Conservation (phyloP, 1,284 basidiomycete genomes). For the Cystobasidium slooffiae region DNA sequence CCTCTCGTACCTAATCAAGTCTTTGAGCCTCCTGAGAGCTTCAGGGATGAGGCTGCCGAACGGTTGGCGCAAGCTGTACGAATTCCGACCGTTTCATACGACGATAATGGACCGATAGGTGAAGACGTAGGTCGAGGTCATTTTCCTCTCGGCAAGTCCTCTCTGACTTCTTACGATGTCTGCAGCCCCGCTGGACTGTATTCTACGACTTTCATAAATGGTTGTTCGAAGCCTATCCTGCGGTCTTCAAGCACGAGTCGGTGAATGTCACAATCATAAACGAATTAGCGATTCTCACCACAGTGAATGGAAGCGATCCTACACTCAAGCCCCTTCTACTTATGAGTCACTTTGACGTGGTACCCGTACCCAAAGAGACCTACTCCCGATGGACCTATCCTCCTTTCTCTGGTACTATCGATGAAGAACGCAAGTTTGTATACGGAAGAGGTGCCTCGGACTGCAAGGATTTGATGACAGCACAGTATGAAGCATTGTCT, state of each 20-base stretch:
- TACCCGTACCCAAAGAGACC: conserved; percentile 65
- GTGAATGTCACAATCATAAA: conserved; percentile 66
- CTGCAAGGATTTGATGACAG: conserved; percentile 54
- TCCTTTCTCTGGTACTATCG: conserved; percentile 69
- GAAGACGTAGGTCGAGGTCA: conserved; percentile 26
- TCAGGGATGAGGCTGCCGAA: background rate
- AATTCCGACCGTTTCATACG: conserved; percentile 24
- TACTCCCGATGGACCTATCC: conserved; percentile 65
- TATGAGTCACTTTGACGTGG: conserved; percentile 70
- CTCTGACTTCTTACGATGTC: background rate
- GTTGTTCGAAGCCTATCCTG: conserved; percentile 51
- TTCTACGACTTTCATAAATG: conserved; percentile 54
- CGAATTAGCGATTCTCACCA: conserved; percentile 68
- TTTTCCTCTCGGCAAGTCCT: background rate
- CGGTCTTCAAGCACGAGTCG: conserved; percentile 58
- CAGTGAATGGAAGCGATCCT: conserved; percentile 65
- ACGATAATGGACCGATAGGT: conserved; percentile 28
- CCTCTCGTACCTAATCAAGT: conserved; percentile 6
- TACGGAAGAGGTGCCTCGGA: conserved; percentile 66
- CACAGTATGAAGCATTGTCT: conserved; percentile 62
- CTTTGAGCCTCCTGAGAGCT: background rate
- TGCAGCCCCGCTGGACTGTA: conserved; percentile 15
- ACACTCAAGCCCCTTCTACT: conserved; percentile 69
- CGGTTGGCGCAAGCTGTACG: conserved; percentile 23
- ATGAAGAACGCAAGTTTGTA: conserved; percentile 60